A percentile compares a stretch with the other conserved stretches of the same genome.
Evolutionary conservation across 2,329 filamentous ascomycete genomes (phyloP).

Genomic region (Calonectria pteridis): DNA sequence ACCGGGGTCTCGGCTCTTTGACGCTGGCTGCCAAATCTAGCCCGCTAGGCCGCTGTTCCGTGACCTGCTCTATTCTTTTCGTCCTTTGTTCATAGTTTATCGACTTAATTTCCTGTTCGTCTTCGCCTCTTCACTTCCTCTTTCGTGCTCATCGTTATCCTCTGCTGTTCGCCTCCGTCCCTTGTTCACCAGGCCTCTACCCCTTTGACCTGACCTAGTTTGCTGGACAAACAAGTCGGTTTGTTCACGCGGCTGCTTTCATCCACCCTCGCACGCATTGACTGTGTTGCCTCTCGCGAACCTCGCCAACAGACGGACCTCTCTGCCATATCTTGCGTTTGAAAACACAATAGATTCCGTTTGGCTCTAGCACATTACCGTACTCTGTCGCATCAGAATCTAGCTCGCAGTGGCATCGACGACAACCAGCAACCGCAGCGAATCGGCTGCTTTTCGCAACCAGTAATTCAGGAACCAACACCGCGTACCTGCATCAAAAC

Average conservation of each 20-base stretch:
- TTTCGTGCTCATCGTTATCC: constrained; percentile 3
- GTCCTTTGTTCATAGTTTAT: constrained; percentile 28
- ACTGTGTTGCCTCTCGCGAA: constrained; percentile 33
- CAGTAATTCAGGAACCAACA: constrained; percentile 9
- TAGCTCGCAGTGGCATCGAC: not conserved
- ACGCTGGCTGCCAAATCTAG: not conserved
- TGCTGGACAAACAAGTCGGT: constrained; percentile 34
- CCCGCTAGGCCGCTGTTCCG: constrained; percentile 20
- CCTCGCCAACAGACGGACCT: not conserved
- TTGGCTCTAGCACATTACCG: constrained; percentile 10
- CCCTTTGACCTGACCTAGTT: constrained; percentile 1
- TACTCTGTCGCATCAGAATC: constrained; percentile 1
- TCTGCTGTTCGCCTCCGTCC: not conserved
- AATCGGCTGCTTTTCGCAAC: not conserved
- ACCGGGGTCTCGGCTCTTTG: constrained; percentile 10
- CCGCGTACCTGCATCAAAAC: not conserved
- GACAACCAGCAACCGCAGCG: not conserved
- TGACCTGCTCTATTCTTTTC: constrained; percentile 31
- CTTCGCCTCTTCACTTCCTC: constrained; percentile 1
- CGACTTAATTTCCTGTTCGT: constrained; percentile 10
- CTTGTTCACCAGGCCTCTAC: not conserved
- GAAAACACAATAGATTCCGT: not conserved
- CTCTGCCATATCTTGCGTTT: not conserved
- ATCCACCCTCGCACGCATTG: constrained; percentile 32
- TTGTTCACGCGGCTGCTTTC: constrained; percentile 27